Base-by-base conservation (phyloP, 2,329 filamentous ascomycete species). In the Xylaria arbuscula region DNA sequence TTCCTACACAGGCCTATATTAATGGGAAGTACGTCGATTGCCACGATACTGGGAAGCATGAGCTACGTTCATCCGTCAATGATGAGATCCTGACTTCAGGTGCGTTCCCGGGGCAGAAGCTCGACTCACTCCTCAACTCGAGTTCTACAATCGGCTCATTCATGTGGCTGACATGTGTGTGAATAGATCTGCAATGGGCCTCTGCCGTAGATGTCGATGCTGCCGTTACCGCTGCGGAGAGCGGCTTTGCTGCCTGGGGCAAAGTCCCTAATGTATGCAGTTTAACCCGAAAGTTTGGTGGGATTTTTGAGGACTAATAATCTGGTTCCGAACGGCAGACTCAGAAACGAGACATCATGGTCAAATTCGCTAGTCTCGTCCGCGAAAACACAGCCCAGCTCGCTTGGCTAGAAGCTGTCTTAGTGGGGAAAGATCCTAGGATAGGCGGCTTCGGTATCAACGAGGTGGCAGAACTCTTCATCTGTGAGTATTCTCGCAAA, bases 121-220 rank as follows among this genome's bases (percentile, higher is more conserved):
- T 6, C 8, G 7, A 2, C 24, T 47, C 9, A 24, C 24, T 15
- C n/a, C 24, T 32, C 10, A 15, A 24, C 40, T 17, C 9, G n/a
- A 17, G 32, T 48, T 48, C 54, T n/a, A 6, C 28, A 15, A 19
- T 22, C 7, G 36, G 19, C 55, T 28, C 32, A 13, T 53, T 5
- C 24, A 42, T 22, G 13, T 32, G 38, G 56, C 48, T 55, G 22
- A 70, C 56, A n/a, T 56, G 28, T 48, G 9, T 38, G 28, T 36
- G n/a, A 13, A 45, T 61, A 71, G 69, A 69, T 19, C 32, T 71
- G 15, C 69, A 71, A 57, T 71, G 69, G 68, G 72, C 74, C 15
- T 69, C 71, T 11, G 22, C 62, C 22, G 73, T 72, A 34, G 75
- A 76, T 71, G 72, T 76, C 28, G 68, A 76, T 59, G 64, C 45